Evolutionary conservation across 805 yeast species (phyloP).

Genomic region (Barnettozyma sucrosica): DNA sequence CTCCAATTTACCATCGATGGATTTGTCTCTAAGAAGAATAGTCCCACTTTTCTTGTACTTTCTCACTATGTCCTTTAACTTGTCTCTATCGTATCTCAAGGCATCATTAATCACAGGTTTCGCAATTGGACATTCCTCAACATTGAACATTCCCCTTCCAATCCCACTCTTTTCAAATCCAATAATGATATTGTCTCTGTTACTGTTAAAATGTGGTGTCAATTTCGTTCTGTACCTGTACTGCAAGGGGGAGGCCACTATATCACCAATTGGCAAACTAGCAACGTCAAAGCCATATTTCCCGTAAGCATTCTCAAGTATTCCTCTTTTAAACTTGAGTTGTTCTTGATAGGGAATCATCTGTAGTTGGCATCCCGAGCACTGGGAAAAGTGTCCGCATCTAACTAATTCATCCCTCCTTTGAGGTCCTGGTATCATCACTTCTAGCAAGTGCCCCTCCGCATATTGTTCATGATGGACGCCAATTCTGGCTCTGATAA

Average conservation of each 20-base stretch:
- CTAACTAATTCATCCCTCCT: constrained; percentile 53
- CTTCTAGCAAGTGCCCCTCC: constrained; percentile 62
- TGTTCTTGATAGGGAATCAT: constrained; percentile 68
- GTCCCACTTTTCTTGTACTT: constrained; percentile 79
- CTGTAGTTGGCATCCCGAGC: constrained; percentile 94
- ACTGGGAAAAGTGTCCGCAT: constrained; percentile 72
- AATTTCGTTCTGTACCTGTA: constrained; percentile 81
- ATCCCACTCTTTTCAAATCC: constrained; percentile 70
- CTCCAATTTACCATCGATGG: constrained; percentile 35
- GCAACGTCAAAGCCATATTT: constrained; percentile 55
- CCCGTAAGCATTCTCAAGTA: constrained; percentile 74
- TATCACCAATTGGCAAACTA: constrained; percentile 49
- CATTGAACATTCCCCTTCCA: constrained; percentile 52
- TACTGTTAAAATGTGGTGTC: constrained; percentile 91
- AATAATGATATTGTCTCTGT: constrained; percentile 47
- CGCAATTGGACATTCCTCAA: constrained; percentile 88
- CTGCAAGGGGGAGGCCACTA: constrained; percentile 70
- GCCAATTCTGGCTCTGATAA: constrained; percentile 60
- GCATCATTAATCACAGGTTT: constrained; percentile 74
- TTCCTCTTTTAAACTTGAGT: constrained; percentile 58
- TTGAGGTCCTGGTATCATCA: constrained; percentile 36
- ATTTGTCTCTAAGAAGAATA: constrained; percentile 71
- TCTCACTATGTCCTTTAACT: constrained; percentile 38
- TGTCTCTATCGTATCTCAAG: constrained; percentile 55
- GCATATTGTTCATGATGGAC: constrained; percentile 67